Percentiles rank a stretch among this genome's conserved stretches.
These are phyloP conservation scores for Xylaria telfairii DNA, from an alignment of 495 filamentous ascomycete species.

Conservation along the genomic window DNA sequence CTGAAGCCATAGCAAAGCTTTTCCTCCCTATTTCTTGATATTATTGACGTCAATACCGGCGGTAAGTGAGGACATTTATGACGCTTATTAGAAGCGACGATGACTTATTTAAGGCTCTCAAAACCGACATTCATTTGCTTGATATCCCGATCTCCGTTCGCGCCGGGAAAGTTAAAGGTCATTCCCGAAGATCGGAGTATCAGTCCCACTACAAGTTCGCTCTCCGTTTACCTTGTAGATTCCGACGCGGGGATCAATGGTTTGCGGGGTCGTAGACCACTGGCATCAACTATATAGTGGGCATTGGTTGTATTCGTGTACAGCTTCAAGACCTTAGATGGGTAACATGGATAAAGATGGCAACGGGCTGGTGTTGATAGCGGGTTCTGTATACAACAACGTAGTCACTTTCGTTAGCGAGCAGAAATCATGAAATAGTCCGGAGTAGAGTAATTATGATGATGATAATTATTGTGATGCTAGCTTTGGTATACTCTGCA, in stretches of 20 bases:
- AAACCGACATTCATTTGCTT: background rate
- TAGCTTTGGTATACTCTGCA: slow-evolving; percentile 2
- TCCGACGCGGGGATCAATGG: background rate
- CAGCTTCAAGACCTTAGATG: background rate
- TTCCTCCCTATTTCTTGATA: background rate
- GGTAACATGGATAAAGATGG: background rate
- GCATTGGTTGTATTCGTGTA: background rate
- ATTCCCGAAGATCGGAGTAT: slow-evolving; percentile 17
- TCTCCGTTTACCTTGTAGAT: background rate
- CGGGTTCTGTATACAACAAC: background rate
- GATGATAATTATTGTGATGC: background rate
- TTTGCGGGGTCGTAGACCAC: background rate
- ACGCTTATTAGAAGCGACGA: background rate
- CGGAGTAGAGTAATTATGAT: background rate
- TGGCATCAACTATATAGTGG: background rate
- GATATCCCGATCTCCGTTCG: background rate
- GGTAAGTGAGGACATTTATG: background rate
- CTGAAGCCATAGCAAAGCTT: background rate
- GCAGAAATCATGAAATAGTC: no score
- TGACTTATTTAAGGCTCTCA: background rate
- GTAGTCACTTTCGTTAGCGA: background rate
- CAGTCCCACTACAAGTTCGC: background rate
- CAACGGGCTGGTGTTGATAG: background rate
- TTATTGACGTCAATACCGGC: background rate
- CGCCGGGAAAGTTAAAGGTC: slow-evolving; percentile 7